These are phyloP conservation scores for Globisporangium spiculum DNA, from an alignment of 352 stramenopile species.

Conservation along the genomic window DNA sequence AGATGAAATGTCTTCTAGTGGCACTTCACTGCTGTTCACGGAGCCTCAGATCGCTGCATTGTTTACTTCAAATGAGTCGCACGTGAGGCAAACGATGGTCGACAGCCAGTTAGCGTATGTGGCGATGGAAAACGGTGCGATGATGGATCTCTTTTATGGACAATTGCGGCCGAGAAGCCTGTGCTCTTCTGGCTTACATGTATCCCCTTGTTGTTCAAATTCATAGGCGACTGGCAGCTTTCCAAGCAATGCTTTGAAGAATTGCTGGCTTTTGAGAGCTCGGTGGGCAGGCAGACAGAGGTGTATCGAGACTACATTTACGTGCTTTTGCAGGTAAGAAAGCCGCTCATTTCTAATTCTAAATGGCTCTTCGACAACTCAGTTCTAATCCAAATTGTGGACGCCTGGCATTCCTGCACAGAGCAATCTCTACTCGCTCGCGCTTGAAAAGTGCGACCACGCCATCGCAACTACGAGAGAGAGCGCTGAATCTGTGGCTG, in stretches of 20 bases:
- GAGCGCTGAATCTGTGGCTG: neutral
- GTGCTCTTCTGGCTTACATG: neutral
- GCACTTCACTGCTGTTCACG: conserved; percentile 15
- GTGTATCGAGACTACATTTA: conserved; percentile 47
- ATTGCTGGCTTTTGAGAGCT: conserved; percentile 16
- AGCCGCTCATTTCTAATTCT: neutral
- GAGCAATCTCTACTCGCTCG: conserved; percentile 25
- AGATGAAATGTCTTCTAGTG: neutral
- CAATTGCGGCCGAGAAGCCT: neutral
- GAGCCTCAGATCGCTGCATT: conserved; percentile 14
- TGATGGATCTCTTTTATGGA: neutral
- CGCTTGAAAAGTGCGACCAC: conserved; percentile 39
- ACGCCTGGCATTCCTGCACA: neutral
- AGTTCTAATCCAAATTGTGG: neutral
- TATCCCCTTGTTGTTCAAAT: neutral
- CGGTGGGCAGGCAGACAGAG: neutral
- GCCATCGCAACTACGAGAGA: conserved; percentile 16
- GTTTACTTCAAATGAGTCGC: conserved; percentile 20
- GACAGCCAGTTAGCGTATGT: conserved; percentile 31
- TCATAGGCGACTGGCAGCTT: conserved; percentile 30
- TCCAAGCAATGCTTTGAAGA: conserved; percentile 44
- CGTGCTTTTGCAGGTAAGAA: conserved; percentile 52
- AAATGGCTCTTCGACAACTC: neutral
- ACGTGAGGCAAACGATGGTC: conserved; percentile 23
- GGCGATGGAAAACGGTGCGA: conserved; percentile 45